These are phyloP conservation scores for Eragrostis curvula DNA, from an alignment of 176 grass and related monocot genomes.

Conservation along the genomic window DNA sequence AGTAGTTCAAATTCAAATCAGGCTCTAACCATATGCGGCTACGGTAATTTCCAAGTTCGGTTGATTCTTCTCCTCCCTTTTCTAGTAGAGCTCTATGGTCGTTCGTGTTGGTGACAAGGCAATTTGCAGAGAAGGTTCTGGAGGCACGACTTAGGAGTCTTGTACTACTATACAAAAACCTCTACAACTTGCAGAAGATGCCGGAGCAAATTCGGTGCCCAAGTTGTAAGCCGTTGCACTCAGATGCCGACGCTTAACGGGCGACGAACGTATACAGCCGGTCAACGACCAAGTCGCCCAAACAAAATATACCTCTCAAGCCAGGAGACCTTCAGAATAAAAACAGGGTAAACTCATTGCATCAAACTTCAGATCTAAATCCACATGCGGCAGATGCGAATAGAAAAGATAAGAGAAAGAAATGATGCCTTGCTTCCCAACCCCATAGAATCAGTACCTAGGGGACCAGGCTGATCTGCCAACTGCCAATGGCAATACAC, in stretches of 20 bases:
- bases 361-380: neutral
- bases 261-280: neutral
- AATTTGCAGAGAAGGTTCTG: neutral
- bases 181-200: neutral
- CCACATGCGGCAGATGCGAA: neutral
- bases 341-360: neutral
- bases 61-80: neutral
- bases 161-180: too few species aligned
- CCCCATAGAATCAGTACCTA: neutral
- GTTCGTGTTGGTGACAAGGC: neutral
- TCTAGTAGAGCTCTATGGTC: neutral
- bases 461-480: neutral
- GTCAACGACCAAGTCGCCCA: neutral
- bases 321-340: too few species aligned
- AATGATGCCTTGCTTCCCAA: constrained; percentile 20
- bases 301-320: neutral
- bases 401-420: neutral
- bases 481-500: neutral
- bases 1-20: too few species aligned
- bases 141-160: neutral
- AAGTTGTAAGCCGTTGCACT: neutral
- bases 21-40: neutral
- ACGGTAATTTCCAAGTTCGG: neutral
- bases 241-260: neutral
- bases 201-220: neutral